A percentile compares a stretch with the other conserved stretches of the same genome.
Evolutionary conservation across 129 eudicot species (phyloP).

Genomic region (Calendula officinalis): DNA sequence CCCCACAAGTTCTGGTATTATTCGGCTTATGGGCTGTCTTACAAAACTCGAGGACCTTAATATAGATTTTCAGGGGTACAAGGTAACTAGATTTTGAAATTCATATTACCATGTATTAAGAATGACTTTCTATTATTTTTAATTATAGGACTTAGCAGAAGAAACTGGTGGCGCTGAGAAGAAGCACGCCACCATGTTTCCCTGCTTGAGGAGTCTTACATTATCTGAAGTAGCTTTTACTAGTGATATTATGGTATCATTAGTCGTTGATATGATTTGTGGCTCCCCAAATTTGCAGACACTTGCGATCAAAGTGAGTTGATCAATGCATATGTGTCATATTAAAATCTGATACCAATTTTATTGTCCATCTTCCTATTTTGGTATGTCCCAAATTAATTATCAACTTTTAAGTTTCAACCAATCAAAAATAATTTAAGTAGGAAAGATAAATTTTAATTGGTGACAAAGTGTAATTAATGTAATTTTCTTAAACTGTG

Average conservation of each 20-base stretch:
- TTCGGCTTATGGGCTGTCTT: slow-evolving; percentile 1
- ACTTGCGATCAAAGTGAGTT: neutral
- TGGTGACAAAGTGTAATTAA: too few relatives aligned
- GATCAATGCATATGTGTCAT: neutral
- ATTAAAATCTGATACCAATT: neutral
- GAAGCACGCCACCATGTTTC: neutral
- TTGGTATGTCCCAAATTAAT: too few relatives aligned
- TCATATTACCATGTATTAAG: neutral
- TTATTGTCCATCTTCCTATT: too few relatives aligned
- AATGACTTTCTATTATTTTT: neutral
- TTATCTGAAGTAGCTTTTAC: neutral
- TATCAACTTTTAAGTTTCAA: too few relatives aligned
- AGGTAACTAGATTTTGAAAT: neutral
- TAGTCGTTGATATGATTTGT: neutral
- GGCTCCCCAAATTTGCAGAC: slow-evolving; percentile 9
- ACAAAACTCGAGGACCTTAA: slow-evolving; percentile 7
- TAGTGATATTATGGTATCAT: neutral
- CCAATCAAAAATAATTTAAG: too few relatives aligned
- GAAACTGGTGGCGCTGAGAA: neutral
- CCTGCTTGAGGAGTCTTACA: neutral
- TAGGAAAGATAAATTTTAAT: too few relatives aligned
- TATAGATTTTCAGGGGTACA: neutral
- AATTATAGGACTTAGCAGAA: neutral
- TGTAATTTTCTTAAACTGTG: neutral
- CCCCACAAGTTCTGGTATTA: neutral